Evolutionary conservation across 306 rosid species (phyloP), one percentile per base, ranked within the genome.

Genomic region (Vigna trinervia): DNA sequence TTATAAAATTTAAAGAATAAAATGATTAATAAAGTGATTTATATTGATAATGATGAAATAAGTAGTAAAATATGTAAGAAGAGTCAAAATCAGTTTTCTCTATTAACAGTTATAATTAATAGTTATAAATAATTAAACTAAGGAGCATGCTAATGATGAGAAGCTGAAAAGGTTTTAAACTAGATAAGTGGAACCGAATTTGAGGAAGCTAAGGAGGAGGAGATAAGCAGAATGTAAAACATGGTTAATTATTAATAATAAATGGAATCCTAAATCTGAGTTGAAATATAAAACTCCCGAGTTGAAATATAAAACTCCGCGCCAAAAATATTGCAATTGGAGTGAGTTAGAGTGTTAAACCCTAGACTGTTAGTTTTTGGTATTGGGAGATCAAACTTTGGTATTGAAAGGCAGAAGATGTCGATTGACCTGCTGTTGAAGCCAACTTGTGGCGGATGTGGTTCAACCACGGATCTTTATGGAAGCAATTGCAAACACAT

Each of bases 401-500:
- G 48, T 6, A 46, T 69, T 56, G 53, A 17, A 66, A 23, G 41
- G 23, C 23, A 13, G 41, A 56, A 20, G 61, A 91, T 91, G 94
- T 80, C 97, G 74, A 46, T 75, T 63, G 93, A 90, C 79, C 80
- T 90, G 78, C 6, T 80, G 6, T 67, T 92, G 76, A 87, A 87
- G 80, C 77, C 91, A 19, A 75, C 87, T 11, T 92, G 97, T 59
- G 59, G 90, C 28, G 93, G 91, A 30, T 92, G 97, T 56, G 90
- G 92, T 48, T 86, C 97, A 32, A 85, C 90, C 50, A 65, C 89
- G 74, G 93, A 92, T 62, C 73, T 92, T 69, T 92, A 92, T 61
- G 97, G 94, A 32, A 92, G 94, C 89, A 90, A 89, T 80, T 89
- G 96, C 87, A 92, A 90, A 83, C 97, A 90, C 84, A 78, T 89